Base-by-base conservation (phyloP, 1,284 basidiomycete genomes). In the Ustilago xerochloae region DNA sequence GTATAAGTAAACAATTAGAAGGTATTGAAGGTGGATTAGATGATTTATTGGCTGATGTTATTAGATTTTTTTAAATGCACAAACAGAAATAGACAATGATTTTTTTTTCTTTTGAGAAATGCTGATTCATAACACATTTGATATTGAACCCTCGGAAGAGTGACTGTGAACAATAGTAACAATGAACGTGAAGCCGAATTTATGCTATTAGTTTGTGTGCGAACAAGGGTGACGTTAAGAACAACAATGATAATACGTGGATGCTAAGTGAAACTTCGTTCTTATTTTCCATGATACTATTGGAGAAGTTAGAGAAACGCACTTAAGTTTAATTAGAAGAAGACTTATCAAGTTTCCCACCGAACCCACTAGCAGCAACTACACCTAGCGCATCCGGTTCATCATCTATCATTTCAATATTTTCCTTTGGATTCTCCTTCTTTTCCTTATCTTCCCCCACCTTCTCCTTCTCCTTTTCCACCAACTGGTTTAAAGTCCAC, bases 21-120 rank as follows among this genome's bases (percentile, higher is more conserved):
- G 51, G 52, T 12, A 72, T 78, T 13, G 76, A 78, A 30, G 69
- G 75, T 26, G 47, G 41, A 6, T 35, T 76, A 10, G 74, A 76
- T 29, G 32, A 32, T 6, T 39, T 76, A 16, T 56, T 76, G 7
- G 59, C 63, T 4, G 74, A 76, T 39, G 65, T 68, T 22, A 72
- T 76, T 35, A 28, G 69, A 13, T 53, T 68, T 8, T 76, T 72
- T 26, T 76, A 53, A 13, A 10, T 26, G 6, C n/a, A n/a, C n/a
- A n/a, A n/a, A n/a, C n/a, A n/a, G 35, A 7, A 36, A 36, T 36
- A n/a, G 6, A 36, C 41, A 5, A 24, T 22, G 20, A 15, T 41
- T 16, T 41, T 24, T 16, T 41, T 20, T 4, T 33, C 16, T 33
- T 33, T 33, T 33, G 10, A 15, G 32, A 33, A 9, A 33, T 33